Evolutionary conservation across 371 early-diverging fungal genomes (phyloP).

Genomic region (Syncephalis fuscata): DNA sequence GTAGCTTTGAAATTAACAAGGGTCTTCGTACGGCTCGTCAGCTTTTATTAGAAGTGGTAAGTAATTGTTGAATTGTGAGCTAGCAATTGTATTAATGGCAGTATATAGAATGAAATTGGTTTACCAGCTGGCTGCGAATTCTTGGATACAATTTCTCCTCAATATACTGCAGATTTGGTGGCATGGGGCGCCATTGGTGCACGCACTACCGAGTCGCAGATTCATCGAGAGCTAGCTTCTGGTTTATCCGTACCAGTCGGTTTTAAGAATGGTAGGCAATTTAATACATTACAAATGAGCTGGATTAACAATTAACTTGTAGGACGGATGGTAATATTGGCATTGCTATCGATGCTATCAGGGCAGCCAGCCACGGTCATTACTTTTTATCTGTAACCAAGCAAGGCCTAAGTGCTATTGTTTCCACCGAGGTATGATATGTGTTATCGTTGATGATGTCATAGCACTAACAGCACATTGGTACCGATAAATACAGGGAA

Average conservation of each 20-base stretch:
- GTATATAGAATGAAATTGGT: conserved; percentile 49
- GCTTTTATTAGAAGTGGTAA: conserved; percentile 42
- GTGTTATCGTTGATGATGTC: no score
- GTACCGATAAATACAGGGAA: conserved; percentile 5
- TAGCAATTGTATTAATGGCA: no score
- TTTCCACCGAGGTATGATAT: conserved; percentile 70
- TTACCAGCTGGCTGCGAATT: conserved; percentile 82
- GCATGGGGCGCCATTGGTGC: conserved; percentile 93
- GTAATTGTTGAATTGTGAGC: no score
- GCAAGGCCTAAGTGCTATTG: conserved; percentile 82
- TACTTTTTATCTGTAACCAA: conserved; percentile 89
- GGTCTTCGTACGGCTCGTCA: conserved; percentile 73
- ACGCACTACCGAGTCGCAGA: conserved; percentile 81
- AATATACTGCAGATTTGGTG: conserved; percentile 80
- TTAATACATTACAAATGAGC: no score
- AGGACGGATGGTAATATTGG: conserved; percentile 65
- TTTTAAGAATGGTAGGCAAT: conserved; percentile 69
- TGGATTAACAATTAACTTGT: no score
- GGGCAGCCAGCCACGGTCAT: conserved; percentile 72
- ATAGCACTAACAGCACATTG: no score
- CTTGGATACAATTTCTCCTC: conserved; percentile 87
- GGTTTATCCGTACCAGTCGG: conserved; percentile 91
- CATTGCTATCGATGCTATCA: conserved; percentile 83
- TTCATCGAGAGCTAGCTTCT: conserved; percentile 87
- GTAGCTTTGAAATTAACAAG: conserved; percentile 74